A percentile compares a stretch with the other conserved stretches of the same genome.
Conservation (phyloP, 108 stramenopile species). For the Pseudonitzschia multiseries region DNA sequence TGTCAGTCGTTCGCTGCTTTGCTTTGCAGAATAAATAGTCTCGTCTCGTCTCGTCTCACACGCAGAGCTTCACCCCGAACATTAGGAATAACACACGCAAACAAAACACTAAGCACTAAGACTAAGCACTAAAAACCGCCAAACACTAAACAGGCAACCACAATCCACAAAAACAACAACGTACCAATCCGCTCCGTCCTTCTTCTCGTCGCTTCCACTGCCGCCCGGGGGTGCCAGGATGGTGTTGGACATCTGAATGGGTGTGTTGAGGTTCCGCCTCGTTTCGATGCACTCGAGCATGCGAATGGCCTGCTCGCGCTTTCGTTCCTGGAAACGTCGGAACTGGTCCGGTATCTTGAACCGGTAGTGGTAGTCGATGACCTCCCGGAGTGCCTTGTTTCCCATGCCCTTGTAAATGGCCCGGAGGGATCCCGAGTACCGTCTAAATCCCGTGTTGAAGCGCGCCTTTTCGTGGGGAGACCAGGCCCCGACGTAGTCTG, state of each 20-base stretch:
- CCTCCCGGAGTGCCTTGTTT: constrained; percentile 59
- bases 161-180: constrained; percentile 15
- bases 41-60: too few species aligned
- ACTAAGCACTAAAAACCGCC: too few species aligned
- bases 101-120: too few species aligned
- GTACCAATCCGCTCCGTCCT: constrained; percentile 30
- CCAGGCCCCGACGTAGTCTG: constrained; percentile 57
- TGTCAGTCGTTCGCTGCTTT: too few species aligned
- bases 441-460: constrained; percentile 70
- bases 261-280: constrained; percentile 37
- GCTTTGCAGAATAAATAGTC: too few species aligned
- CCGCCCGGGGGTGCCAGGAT: neutral
- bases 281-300: constrained; percentile 80
- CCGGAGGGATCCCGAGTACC: constrained; percentile 68
- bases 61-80: too few species aligned
- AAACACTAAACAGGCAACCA: constrained; percentile 2
- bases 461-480: constrained; percentile 58
- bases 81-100: too few species aligned
- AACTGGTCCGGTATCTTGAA: constrained; percentile 91
- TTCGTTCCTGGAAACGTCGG: constrained; percentile 72
- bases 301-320: constrained; percentile 74
- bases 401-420: constrained; percentile 60
- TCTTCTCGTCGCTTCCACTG: constrained; percentile 26
- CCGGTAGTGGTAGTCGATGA: constrained; percentile 85
- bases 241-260: constrained; percentile 11